phyloP scores from a whole-genome alignment of 2,329 filamentous ascomycete genomes.

The Didymella pomorum region DNA sequence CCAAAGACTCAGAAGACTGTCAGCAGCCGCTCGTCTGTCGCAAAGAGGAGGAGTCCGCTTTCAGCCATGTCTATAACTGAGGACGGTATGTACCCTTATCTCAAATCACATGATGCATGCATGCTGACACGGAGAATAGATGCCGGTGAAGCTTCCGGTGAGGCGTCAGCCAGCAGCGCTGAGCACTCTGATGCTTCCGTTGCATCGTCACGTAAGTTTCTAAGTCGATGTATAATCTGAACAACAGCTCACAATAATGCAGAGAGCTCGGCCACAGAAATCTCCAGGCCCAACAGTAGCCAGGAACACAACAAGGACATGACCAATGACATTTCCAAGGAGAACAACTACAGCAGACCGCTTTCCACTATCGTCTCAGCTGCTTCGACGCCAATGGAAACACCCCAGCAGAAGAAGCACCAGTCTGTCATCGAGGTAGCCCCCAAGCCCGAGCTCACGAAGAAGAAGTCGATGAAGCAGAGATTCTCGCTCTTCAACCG shows the following conservation, averaged over 20 bases:
- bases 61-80: constrained; percentile 19
- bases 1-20: constrained; percentile 7
- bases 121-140: constrained; percentile 11
- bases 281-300: constrained; percentile 20
- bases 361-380: constrained; percentile 9
- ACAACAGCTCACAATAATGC: neutral
- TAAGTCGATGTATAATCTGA: too few relatives aligned
- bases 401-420: constrained; percentile 9
- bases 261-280: constrained; percentile 22
- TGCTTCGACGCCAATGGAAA: constrained; percentile 1
- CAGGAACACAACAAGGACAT: constrained; percentile 11
- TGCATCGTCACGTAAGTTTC: constrained; percentile 16
- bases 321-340: constrained; percentile 5
- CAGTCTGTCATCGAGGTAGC: constrained; percentile 10
- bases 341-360: constrained; percentile 18
- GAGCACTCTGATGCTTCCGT: constrained; percentile 17
- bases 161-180: constrained; percentile 15
- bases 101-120: neutral
- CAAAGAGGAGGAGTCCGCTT: constrained; percentile 18
- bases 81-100: constrained; percentile 7
- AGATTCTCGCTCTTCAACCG: constrained; percentile 22
- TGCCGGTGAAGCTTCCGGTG: constrained; percentile 8
- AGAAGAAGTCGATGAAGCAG: constrained; percentile 15
- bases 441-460: neutral
- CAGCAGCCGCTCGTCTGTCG: constrained; percentile 17